Evolutionary conservation across 257 asterid genomes (phyloP), one percentile per base, ranked within the genome.

Genomic region (Echium plantagineum): DNA sequence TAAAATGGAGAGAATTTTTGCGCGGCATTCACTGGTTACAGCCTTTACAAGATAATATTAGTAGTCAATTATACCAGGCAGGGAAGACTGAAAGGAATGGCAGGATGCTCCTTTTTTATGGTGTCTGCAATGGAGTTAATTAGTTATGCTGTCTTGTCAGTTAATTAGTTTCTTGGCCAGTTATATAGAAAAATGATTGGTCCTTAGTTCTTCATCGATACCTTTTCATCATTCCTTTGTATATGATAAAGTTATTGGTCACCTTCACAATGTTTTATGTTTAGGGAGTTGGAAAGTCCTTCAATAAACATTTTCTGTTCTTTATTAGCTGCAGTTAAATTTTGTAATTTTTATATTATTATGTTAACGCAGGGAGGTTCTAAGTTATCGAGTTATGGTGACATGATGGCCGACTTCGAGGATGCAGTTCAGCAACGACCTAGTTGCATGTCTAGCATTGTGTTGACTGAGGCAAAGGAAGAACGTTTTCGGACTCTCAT

Each of bases 361-460:
- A 52, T 26, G 61, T 26, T 52, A 78, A 72, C 57, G 62, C 85
- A 93, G 99, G 85, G 72, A 57, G 66, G 72, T 71, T 59, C 63
- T 52, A 83, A 71, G 30, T 63, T 65, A 69, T 76, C 89, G 53
- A 83, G 81, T 72, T 83, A 85, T 51, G 78, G 83, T 56, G 94
- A 93, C 64, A 70, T 93, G 75, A 93, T 93, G 94, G 76, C 80
- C 54, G 96, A 89, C 75, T 86, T 93, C 47, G 97, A 86, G 77
- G 89, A 86, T 68, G 96, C 97, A 12, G 66, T 93, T 46, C 79
- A 75, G 69, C 95, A 89, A 77, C 75, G 93, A 61, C 74, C 84
- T 15, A 71, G 69, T 69, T 78, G 80, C 72, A 58, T 77, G 71
- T 86, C 90, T 57, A 85, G 89, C 71, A 76, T 86, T 52, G 80